Percentiles rank a stretch among this genome's conserved stretches.
These are phyloP conservation scores for Chalara sp. DNA, from an alignment of 2,329 filamentous ascomycete genomes.

Conservation along the genomic window DNA sequence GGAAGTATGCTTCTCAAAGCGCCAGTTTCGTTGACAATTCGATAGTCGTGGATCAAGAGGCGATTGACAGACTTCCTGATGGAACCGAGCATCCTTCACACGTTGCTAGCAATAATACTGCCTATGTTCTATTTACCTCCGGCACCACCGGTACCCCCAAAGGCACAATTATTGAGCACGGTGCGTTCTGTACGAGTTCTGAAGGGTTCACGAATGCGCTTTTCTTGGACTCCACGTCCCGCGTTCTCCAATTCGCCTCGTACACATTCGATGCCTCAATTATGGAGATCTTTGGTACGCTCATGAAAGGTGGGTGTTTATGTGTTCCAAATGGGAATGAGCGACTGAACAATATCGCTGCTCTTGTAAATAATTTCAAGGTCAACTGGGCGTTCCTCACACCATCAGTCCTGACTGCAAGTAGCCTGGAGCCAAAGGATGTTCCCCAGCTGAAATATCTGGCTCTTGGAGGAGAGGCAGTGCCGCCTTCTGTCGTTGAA, in stretches of 20 bases:
- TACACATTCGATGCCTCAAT: constrained; percentile 8
- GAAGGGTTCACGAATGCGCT: not conserved
- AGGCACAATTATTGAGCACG: constrained; percentile 16
- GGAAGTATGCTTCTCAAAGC: too few relatives aligned
- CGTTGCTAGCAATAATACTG: not conserved
- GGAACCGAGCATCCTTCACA: not conserved
- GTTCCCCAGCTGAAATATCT: constrained; percentile 4
- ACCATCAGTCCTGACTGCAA: constrained; percentile 6
- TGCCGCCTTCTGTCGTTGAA: not conserved
- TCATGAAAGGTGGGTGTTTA: constrained; percentile 8
- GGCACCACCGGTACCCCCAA: constrained; percentile 21
- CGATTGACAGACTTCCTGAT: not conserved
- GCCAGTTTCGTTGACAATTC: too few relatives aligned
- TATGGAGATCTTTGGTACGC: constrained; percentile 7
- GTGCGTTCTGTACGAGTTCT: constrained; percentile 3
- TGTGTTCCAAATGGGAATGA: constrained; percentile 10
- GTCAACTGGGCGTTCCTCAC: constrained; percentile 6
- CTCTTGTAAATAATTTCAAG: constrained; percentile 1
- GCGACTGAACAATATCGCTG: constrained; percentile 2
- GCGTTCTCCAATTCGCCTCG: constrained; percentile 8
- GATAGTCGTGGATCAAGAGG: too few relatives aligned
- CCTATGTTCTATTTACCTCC: constrained; percentile 14
- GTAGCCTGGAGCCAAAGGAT: constrained; percentile 9
- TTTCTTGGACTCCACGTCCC: not conserved
- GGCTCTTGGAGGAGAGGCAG: constrained; percentile 50